phyloP scores from a whole-genome alignment of 192 early-diverging fungal genomes.

The Coemansia sp. region DNA sequence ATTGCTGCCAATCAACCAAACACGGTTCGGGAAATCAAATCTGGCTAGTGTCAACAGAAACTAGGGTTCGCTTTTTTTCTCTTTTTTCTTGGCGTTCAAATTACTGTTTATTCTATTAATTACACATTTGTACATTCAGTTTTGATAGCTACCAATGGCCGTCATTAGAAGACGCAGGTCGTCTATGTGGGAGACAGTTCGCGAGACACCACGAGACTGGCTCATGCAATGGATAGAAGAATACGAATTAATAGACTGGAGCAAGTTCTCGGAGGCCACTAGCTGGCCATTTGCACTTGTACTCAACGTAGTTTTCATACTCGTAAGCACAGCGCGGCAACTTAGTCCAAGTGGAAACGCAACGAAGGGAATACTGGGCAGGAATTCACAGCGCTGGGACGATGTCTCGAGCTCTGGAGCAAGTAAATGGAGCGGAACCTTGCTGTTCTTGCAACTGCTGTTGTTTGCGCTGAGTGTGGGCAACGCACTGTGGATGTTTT shows the following conservation, averaged over 20 bases:
- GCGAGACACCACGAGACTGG: conserved; percentile 52
- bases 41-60: not conserved
- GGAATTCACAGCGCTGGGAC: conserved; percentile 3
- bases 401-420: not conserved
- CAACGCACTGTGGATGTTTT: conserved; percentile 41
- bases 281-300: conserved; percentile 54
- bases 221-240: conserved; percentile 45
- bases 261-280: conserved; percentile 41
- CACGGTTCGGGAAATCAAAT: not conserved
- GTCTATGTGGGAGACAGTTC: conserved; percentile 42
- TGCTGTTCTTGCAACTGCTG: conserved; percentile 30
- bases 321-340: conserved; percentile 31
- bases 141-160: conserved; percentile 24
- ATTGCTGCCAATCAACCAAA: not conserved
- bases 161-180: conserved; percentile 29
- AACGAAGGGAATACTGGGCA: conserved; percentile 2
- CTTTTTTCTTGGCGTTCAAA: not conserved
- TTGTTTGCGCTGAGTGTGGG: conserved; percentile 38
- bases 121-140: not conserved
- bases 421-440: conserved; percentile 10
- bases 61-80: not conserved
- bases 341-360: conserved; percentile 14
- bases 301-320: conserved; percentile 42
- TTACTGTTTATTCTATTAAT: not conserved
- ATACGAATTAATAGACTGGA: conserved; percentile 58